A percentile compares a stretch with the other conserved stretches of the same genome.
These are phyloP conservation scores for Tolypocladium guangdongense DNA, from an alignment of 2,329 filamentous ascomycete genomes.

Conservation along the genomic window DNA sequence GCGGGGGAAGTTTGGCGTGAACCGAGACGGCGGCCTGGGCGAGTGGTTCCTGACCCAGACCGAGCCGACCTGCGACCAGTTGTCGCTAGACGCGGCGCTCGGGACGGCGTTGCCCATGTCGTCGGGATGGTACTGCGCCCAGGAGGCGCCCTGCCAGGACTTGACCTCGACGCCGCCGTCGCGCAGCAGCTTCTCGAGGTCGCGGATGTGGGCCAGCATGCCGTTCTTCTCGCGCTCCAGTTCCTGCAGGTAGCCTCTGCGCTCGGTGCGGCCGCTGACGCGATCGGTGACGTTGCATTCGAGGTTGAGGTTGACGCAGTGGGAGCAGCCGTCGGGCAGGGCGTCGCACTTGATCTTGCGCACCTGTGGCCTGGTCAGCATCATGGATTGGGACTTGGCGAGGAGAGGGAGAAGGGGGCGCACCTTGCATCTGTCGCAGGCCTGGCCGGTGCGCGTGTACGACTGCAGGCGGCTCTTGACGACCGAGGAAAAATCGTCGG, in stretches of 20 bases:
- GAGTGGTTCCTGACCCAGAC: slow-evolving; percentile 23
- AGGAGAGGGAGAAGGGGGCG: slow-evolving; percentile 10
- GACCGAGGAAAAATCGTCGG: slow-evolving; percentile 42
- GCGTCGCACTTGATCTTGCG: slow-evolving; percentile 85
- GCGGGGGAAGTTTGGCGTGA: slow-evolving; percentile 18
- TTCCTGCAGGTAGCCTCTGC: slow-evolving; percentile 66
- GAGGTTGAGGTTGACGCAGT: slow-evolving; percentile 64
- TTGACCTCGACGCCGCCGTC: slow-evolving; percentile 51
- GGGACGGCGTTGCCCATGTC: slow-evolving; percentile 12
- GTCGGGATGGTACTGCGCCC: slow-evolving; percentile 16
- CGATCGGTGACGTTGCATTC: slow-evolving; percentile 80
- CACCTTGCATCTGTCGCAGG: slow-evolving; percentile 83
- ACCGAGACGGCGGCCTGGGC: slow-evolving; percentile 7
- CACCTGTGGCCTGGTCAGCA: slow-evolving; percentile 35
- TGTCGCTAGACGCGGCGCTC: slow-evolving; percentile 12
- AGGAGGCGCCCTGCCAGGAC: slow-evolving; percentile 28
- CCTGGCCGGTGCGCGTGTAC: slow-evolving; percentile 63
- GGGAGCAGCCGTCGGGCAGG: slow-evolving; percentile 68
- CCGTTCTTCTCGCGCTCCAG: slow-evolving; percentile 62
- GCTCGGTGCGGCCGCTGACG: slow-evolving; percentile 70
- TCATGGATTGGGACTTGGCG: not conserved
- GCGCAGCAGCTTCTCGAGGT: slow-evolving; percentile 56
- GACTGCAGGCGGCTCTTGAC: slow-evolving; percentile 45
- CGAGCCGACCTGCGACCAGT: slow-evolving; percentile 21
- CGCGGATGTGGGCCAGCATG: slow-evolving; percentile 54